Percentiles rank a stretch among this genome's conserved stretches.
These are phyloP conservation scores for Meripilus lineatus DNA, from an alignment of 1,284 basidiomycete species.

Conservation along the genomic window DNA sequence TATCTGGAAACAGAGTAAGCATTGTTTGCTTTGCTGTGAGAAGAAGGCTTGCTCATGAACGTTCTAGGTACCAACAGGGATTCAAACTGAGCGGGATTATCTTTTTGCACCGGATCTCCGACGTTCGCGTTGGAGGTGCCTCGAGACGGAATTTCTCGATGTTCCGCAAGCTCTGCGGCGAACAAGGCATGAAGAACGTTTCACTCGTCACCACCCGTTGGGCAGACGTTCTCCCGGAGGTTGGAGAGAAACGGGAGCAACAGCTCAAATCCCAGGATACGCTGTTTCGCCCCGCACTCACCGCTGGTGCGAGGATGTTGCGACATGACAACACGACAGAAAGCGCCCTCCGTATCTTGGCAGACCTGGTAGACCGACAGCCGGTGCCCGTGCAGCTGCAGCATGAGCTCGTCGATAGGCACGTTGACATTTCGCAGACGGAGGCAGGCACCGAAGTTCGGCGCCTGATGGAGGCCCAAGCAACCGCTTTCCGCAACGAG, in stretches of 20 bases:
- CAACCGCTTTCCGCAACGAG: slow-evolving; percentile 4
- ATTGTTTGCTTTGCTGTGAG: slow-evolving; percentile 6
- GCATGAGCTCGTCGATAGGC: slow-evolving; percentile 5
- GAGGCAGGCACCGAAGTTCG: slow-evolving; percentile 8
- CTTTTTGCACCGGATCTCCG: slow-evolving; percentile 48
- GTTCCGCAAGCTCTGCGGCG: slow-evolving; percentile 44
- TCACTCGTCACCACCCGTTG: slow-evolving; percentile 35
- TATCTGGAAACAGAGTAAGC: neutral
- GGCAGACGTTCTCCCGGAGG: slow-evolving; percentile 19
- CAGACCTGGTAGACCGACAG: neutral
- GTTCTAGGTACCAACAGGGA: slow-evolving; percentile 29
- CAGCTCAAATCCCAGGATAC: slow-evolving; percentile 5
- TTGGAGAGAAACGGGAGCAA: slow-evolving; percentile 8
- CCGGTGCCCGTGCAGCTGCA: slow-evolving; percentile 2
- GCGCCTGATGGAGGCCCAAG: neutral
- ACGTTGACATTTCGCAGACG: neutral
- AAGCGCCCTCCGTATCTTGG: slow-evolving; percentile 9
- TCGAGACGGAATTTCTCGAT: slow-evolving; percentile 42
- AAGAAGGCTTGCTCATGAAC: neutral
- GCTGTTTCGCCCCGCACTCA: slow-evolving; percentile 13
- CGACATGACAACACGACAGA: slow-evolving; percentile 8
- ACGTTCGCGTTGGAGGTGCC: slow-evolving; percentile 42
- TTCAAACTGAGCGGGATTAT: slow-evolving; percentile 40
- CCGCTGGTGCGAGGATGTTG: slow-evolving; percentile 11
- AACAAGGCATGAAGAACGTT: slow-evolving; percentile 23